Evolutionary conservation across 805 yeast species (phyloP), one percentile per base, ranked within the genome.

Genomic region (Zygosaccharomyces kombuchaensis): DNA sequence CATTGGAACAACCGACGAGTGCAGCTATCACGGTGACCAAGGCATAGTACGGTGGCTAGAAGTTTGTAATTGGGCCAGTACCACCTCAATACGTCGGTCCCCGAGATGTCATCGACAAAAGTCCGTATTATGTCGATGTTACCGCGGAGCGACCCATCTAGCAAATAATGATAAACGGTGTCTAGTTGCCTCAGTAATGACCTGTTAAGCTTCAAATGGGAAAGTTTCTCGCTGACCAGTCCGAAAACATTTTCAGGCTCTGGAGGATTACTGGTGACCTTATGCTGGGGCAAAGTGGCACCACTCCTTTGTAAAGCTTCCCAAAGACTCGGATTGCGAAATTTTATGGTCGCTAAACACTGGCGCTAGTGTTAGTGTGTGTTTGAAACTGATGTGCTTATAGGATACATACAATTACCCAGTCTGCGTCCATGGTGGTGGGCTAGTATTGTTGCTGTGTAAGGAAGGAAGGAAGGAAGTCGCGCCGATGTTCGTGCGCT

Each of bases 301-400:
- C 16, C 9, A 16, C 29, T n/a, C 21, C 17, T 22, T 12, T 25
- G 41, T 30, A 43, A n/a, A 7, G 38, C 32, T 9, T 30, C 31
- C 54, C 54, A 56, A n/a, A 55, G 34, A 2, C 34, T 13, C 3
- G 58, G 60, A 42, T 57, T 56, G 26, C 56, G 52, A 13, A 23
- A 40, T 36, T 57, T 57, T 4, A 60, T 59, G 1, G 57, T 35
- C 13, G 62, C 60, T 34, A 60, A 43, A 34, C 60, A 49, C 63
- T 59, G 12, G 16, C 9, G n/a, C 14, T 27, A 27, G 22, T 22
- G 16, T 9, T 12, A 10, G 38, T 10, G 26, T 22, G 9, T 19
- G 21, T 10, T 6, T 9, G n/a, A 31, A 5, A 13, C 17, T 9
- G 9, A 8, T 9, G 32, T 30, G n/a, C 17, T 10, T 17, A 6